phyloP scores from a whole-genome alignment of 2,329 filamentous ascomycete genomes.

The Akanthomyces uredinophilus region DNA sequence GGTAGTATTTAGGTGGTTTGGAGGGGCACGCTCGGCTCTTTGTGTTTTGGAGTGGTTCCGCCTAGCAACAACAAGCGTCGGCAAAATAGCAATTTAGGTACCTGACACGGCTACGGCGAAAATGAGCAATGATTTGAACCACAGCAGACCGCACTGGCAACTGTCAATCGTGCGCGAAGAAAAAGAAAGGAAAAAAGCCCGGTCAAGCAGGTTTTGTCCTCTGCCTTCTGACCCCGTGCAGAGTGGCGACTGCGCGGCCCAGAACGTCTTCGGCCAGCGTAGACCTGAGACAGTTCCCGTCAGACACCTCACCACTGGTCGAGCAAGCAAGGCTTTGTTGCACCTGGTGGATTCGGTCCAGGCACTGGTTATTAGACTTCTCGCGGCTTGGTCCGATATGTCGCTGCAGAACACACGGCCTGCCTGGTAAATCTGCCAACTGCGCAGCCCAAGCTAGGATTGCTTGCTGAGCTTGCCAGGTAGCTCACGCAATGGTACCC shows the following conservation, averaged over 20 bases:
- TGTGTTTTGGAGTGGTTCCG: not conserved
- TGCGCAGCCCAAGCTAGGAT: not conserved
- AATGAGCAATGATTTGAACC: not conserved
- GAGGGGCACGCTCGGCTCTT: not conserved
- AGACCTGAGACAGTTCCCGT: conserved; percentile 6
- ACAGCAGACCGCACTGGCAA: not conserved
- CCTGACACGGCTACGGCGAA: not conserved
- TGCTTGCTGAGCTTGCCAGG: not conserved
- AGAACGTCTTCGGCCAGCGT: not conserved
- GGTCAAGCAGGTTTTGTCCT: not conserved
- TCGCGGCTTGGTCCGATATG: conserved; percentile 1
- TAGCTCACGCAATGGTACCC: conserved; percentile 5
- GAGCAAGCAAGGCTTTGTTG: not conserved
- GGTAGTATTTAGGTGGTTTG: not conserved
- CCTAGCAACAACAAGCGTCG: no score
- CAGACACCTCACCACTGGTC: not conserved
- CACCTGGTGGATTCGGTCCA: not conserved
- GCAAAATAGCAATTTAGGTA: not conserved
- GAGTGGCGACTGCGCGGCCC: conserved; percentile 8
- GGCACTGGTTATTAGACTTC: not conserved
- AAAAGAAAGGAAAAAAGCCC: not conserved
- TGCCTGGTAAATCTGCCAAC: not conserved
- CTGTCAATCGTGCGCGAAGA: not conserved
- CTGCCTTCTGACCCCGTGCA: not conserved
- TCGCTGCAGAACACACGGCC: conserved; percentile 4